phyloP scores from a whole-genome alignment of 441 rosid genomes.

The Dalechampia spathulata region DNA sequence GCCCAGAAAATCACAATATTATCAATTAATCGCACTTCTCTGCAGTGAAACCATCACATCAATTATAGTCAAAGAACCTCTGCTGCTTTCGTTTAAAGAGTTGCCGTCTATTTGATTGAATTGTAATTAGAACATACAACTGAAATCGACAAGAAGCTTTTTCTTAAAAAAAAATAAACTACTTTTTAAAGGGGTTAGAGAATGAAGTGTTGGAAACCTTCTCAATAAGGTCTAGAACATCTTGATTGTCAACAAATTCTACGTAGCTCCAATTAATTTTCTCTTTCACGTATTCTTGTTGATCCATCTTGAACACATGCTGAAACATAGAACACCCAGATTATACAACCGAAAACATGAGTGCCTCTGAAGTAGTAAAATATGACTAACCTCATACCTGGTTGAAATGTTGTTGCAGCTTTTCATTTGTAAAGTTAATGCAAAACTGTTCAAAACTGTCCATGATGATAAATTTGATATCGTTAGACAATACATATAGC shows the following conservation, averaged over 20 bases:
- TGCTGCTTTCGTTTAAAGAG: too few species aligned
- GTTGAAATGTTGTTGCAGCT: slow-evolving; percentile 96
- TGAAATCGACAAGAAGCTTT: background rate
- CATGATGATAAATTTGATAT: background rate
- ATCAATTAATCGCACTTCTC: too few species aligned
- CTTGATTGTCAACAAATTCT: slow-evolving; percentile 93
- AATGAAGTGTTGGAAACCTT: slow-evolving; percentile 42
- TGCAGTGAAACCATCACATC: too few species aligned
- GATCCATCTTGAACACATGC: slow-evolving; percentile 99
- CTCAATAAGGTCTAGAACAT: slow-evolving; percentile 85
- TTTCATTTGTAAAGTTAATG: slow-evolving; percentile 91
- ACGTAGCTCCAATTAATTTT: slow-evolving; percentile 91
- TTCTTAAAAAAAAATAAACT: background rate
- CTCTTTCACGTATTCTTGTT: slow-evolving; percentile 80
- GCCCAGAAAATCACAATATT: too few species aligned
- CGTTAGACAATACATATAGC: background rate
- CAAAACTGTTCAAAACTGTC: slow-evolving; percentile 91
- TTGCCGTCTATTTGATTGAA: too few species aligned
- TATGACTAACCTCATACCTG: slow-evolving; percentile 45
- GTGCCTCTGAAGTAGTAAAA: slow-evolving; percentile 4
- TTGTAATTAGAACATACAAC: background rate
- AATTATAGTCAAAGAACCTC: too few species aligned
- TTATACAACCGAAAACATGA: slow-evolving; percentile 15
- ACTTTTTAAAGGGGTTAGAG: background rate
- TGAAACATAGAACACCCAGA: slow-evolving; percentile 26